These are phyloP conservation scores for Metschnikowia rubicola DNA, from an alignment of 805 yeast genomes.

Conservation along the genomic window DNA sequence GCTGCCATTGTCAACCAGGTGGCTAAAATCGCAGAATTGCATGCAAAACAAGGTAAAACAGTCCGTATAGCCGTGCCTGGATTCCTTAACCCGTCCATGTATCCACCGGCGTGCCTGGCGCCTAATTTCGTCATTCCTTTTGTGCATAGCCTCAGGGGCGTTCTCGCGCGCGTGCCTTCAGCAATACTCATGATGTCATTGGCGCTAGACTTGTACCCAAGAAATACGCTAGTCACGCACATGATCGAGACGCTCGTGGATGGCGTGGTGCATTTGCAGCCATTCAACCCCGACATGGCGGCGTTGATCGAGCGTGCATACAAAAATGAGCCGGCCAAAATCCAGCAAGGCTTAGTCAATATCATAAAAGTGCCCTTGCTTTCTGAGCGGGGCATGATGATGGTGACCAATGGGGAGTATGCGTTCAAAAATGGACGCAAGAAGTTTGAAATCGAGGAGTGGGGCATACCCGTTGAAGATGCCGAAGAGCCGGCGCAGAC, in stretches of 20 bases:
- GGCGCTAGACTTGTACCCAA: constrained; percentile 64
- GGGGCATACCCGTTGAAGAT: constrained; percentile 97
- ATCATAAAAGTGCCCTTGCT: constrained; percentile 67
- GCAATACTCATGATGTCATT: constrained; percentile 54
- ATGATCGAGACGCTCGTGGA: constrained; percentile 59
- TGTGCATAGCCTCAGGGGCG: constrained; percentile 52
- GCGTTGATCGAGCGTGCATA: constrained; percentile 66
- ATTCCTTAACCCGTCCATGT: constrained; percentile 75
- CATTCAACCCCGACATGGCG: constrained; percentile 73
- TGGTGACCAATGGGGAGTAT: constrained; percentile 66
- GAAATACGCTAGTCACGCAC: constrained; percentile 44
- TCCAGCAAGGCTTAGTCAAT: constrained; percentile 84
- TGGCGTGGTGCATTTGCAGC: constrained; percentile 69
- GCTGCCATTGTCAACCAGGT: constrained; percentile 37
- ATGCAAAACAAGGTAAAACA: constrained; percentile 42
- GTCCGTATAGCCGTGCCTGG: constrained; percentile 72
- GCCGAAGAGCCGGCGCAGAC: constrained; percentile 44
- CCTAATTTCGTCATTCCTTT: constrained; percentile 56
- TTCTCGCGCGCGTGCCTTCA: constrained; percentile 47
- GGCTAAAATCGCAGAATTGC: constrained; percentile 31
- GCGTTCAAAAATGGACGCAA: constrained; percentile 83
- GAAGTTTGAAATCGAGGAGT: constrained; percentile 82
- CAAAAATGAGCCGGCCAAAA: constrained; percentile 66
- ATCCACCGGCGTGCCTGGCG: constrained; percentile 47
- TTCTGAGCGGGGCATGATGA: constrained; percentile 79